A percentile compares a stretch with the other conserved stretches of the same genome.
These are phyloP conservation scores for Amphichorda felina DNA, from an alignment of 2,329 filamentous ascomycete genomes.

Conservation along the genomic window DNA sequence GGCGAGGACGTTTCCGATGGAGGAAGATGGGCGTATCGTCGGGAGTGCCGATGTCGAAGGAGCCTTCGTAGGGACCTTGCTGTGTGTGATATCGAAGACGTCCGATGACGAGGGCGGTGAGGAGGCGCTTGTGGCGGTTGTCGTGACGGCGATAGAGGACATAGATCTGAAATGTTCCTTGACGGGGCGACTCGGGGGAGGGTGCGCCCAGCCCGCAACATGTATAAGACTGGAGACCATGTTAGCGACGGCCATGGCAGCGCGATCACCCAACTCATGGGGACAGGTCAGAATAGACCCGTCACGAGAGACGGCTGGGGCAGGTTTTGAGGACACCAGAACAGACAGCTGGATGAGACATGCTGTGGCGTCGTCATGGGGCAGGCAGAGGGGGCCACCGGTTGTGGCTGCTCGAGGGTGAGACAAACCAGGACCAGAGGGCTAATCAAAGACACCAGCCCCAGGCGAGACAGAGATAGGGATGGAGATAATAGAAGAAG, in stretches of 20 bases:
- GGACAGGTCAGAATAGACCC: background rate
- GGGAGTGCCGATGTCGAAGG: conserved; percentile 22
- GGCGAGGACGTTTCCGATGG: conserved; percentile 32
- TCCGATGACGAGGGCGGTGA: background rate
- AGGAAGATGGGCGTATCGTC: conserved; percentile 17
- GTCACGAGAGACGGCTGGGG: background rate
- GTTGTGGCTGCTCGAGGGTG: background rate
- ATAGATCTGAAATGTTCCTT: conserved; percentile 39
- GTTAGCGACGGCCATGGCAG: conserved; percentile 7
- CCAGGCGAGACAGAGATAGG: background rate
- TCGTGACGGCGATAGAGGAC: conserved; percentile 34
- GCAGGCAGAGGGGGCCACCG: background rate
- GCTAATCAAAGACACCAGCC: background rate
- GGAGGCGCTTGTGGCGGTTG: background rate
- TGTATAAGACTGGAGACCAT: conserved; percentile 34
- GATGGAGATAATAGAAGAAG: background rate
- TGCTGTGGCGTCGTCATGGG: background rate
- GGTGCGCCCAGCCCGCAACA: conserved; percentile 40
- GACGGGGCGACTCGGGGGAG: conserved; percentile 14
- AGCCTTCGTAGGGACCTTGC: conserved; percentile 25
- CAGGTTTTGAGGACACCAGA: background rate
- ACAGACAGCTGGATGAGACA: conserved; percentile 1
- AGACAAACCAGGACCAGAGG: background rate
- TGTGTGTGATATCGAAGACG: conserved; percentile 7
- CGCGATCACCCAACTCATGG: no score